Conservation (phyloP, 2,329 filamentous ascomycete species). For the Xylaria sp. region DNA sequence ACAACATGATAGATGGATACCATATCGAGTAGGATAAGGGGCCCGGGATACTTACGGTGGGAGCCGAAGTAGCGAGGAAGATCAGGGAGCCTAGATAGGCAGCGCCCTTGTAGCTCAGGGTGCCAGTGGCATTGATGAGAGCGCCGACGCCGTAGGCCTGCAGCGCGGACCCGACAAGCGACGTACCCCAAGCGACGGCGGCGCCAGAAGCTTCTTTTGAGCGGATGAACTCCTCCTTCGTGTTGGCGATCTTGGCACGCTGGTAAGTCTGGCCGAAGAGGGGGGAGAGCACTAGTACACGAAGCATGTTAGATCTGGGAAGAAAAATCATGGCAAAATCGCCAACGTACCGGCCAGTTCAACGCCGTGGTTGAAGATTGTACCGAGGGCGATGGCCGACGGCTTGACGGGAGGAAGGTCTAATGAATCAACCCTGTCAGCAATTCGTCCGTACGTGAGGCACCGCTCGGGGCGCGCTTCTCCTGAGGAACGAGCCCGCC, state of each 20-base stretch:
- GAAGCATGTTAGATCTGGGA: constrained; percentile 12
- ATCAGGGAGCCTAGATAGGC: constrained; percentile 91
- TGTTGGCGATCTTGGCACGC: constrained; percentile 89
- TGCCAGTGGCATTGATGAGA: constrained; percentile 93
- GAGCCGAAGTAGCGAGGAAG: constrained; percentile 91
- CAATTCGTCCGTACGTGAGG: neutral
- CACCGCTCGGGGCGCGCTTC: neutral
- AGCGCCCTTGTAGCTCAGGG: constrained; percentile 95
- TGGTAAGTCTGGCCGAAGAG: constrained; percentile 96
- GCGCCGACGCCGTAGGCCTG: constrained; percentile 92
- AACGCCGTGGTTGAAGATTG: constrained; percentile 92
- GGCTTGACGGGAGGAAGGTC: constrained; percentile 87
- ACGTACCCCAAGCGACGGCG: constrained; percentile 89
- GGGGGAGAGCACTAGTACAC: constrained; percentile 74
- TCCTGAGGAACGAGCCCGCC: neutral
- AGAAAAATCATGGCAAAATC: neutral
- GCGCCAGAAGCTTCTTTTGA: constrained; percentile 92
- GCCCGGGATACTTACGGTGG: constrained; percentile 71
- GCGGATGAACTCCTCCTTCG: constrained; percentile 95
- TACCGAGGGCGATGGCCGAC: constrained; percentile 95
- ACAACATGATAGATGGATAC: neutral
- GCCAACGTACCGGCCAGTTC: constrained; percentile 72
- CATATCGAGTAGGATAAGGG: neutral
- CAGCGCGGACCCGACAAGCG: constrained; percentile 86
- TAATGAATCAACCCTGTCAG: constrained; percentile 43